These are phyloP conservation scores for Fusarium sp. DNA, from an alignment of 2,329 filamentous ascomycete genomes.

Conservation along the genomic window DNA sequence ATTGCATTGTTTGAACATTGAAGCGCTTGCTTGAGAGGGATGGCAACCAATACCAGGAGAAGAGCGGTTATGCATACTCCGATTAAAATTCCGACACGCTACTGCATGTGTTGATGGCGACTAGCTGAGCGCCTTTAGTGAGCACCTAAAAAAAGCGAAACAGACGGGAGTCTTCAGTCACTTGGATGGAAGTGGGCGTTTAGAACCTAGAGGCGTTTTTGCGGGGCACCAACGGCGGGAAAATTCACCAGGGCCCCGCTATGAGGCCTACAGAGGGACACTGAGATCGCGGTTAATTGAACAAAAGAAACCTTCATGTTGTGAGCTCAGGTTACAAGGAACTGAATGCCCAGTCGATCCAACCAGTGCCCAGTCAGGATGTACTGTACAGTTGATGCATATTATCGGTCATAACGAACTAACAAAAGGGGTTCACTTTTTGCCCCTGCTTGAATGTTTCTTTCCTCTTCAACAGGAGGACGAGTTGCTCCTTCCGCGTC, in stretches of 20 bases:
- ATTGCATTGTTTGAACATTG: conserved; percentile 6
- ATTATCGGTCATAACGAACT: conserved; percentile 15
- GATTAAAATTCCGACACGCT: conserved; percentile 35
- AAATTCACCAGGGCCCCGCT: conserved; percentile 4
- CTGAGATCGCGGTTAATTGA: conserved; percentile 14
- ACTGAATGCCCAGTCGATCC: too few relatives aligned
- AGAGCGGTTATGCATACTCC: conserved; percentile 34
- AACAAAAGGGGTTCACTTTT: conserved; percentile 17
- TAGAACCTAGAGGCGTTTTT: conserved; percentile 15
- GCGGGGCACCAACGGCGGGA: conserved; percentile 19
- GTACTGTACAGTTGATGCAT: not conserved
- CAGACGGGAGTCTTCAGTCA: conserved; percentile 20
- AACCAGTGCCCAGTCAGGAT: too few relatives aligned
- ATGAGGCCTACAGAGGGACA: conserved; percentile 22
- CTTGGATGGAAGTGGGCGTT: conserved; percentile 24
- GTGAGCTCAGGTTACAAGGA: conserved; percentile 3
- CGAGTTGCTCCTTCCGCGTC: conserved; percentile 22
- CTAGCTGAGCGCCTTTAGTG: conserved; percentile 28
- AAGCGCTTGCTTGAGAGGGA: conserved; percentile 8
- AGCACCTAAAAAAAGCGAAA: conserved; percentile 3
- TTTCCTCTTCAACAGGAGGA: conserved; percentile 13
- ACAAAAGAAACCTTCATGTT: conserved; percentile 9
- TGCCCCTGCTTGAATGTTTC: conserved; percentile 24
- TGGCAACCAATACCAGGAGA: conserved; percentile 22
- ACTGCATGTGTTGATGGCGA: conserved; percentile 32